Evolutionary conservation across 768 basidiomycete genomes (phyloP).

Genomic region (Psilocybe azurescens): DNA sequence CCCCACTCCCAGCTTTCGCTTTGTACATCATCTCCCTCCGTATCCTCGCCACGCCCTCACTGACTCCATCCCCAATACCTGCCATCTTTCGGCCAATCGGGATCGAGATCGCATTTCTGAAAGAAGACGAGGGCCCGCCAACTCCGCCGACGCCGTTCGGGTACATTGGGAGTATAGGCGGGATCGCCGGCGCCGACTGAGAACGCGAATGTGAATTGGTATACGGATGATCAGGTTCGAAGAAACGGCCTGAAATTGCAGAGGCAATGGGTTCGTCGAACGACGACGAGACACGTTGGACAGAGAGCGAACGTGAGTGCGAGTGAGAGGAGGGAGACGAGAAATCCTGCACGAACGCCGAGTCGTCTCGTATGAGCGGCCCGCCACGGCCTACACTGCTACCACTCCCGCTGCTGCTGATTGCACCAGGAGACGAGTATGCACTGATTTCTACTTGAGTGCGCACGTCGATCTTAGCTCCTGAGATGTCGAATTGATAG

Average conservation of each 20-base stretch:
- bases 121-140: constrained; percentile 29
- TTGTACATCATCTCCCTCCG: constrained; percentile 66
- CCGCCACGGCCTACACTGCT: not conserved
- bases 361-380: constrained; percentile 7
- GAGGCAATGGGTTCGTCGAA: constrained; percentile 83
- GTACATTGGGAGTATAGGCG: constrained; percentile 71
- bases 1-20: constrained; percentile 41
- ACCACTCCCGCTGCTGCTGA: not conserved
- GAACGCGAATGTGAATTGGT: constrained; percentile 18
- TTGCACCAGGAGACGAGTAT: constrained; percentile 32
- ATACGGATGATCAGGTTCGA: constrained; percentile 30
- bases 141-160: constrained; percentile 62
- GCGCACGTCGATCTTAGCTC: constrained; percentile 68
- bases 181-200: constrained; percentile 27
- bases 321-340: constrained; percentile 25
- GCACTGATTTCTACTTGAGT: constrained; percentile 72
- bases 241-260: constrained; percentile 70
- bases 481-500: constrained; percentile 54
- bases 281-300: constrained; percentile 53
- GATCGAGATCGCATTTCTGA: constrained; percentile 55
- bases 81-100: not conserved
- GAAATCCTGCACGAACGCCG: constrained; percentile 59
- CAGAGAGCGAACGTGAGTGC: constrained; percentile 26
- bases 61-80: constrained; percentile 49
- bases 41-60: constrained; percentile 59